A percentile compares a stretch with the other conserved stretches of the same genome.
Conservation (phyloP, 805 yeast species). For the Metschnikowia proteae region DNA sequence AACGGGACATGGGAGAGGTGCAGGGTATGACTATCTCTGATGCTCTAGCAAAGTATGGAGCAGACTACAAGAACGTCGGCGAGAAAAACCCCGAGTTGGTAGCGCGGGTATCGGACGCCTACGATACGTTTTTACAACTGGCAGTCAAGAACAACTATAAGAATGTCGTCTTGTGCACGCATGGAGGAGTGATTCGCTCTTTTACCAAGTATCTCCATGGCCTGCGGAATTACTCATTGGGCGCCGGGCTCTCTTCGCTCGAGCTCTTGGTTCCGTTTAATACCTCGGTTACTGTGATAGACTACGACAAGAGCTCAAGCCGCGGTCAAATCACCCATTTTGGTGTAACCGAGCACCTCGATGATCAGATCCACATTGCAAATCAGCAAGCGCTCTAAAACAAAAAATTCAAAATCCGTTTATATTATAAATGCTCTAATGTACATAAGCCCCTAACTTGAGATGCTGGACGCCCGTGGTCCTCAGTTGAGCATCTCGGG, state of each 20-base stretch:
- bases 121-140: slow-evolving; percentile 41
- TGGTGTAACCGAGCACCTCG: slow-evolving; percentile 69
- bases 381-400: slow-evolving; percentile 15
- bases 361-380: slow-evolving; percentile 32
- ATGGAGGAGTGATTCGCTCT: slow-evolving; percentile 77
- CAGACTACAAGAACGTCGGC: slow-evolving; percentile 59
- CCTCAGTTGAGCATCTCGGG: slow-evolving; percentile 15
- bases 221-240: slow-evolving; percentile 35
- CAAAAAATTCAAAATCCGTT: background rate
- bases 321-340: slow-evolving; percentile 48
- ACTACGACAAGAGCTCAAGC: slow-evolving; percentile 40
- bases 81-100: slow-evolving; percentile 50
- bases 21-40: slow-evolving; percentile 71
- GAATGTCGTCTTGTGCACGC: slow-evolving; percentile 65
- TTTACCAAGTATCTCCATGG: slow-evolving; percentile 49
- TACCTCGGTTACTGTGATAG: slow-evolving; percentile 69
- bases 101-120: slow-evolving; percentile 45
- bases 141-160: slow-evolving; percentile 29
- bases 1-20: slow-evolving; percentile 69
- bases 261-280: slow-evolving; percentile 63
- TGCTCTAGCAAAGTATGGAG: slow-evolving; percentile 60
- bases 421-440: background rate
- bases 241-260: slow-evolving; percentile 34
- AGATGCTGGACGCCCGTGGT: background rate
- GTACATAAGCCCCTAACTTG: background rate